Base-by-base conservation (phyloP, 2,329 filamentous ascomycete species). In the Penicillium thymicola region DNA sequence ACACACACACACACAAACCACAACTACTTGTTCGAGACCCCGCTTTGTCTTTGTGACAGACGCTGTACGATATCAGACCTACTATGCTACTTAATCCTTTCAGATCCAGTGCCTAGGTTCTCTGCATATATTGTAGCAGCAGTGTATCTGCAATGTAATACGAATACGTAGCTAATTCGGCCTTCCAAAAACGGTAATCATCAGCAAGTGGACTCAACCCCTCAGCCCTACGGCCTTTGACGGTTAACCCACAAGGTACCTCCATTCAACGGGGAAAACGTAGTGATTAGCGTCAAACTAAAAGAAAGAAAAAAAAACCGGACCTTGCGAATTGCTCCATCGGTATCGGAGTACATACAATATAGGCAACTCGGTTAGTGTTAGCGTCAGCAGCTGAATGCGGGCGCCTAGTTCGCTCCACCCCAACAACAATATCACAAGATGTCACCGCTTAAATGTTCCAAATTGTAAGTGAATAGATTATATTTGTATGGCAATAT, bases 321-420 rank as follows among this genome's bases (percentile, higher is more conserved):
- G 52, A 50, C 43, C 21, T 48, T 11, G 8, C 9, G 10, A 27
- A 34, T 45, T 8, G 1, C 30, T 13, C n/a, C n/a, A 38, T 18
- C 10, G 28, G 37, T 40, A 21, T 11, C 25, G 25, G 25, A 25
- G 36, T 18, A 10, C 36, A 7, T 25, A 4, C 21, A 11, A 27
- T 9, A 11, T 4, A 10, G 41, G n/a, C 28, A 32, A 32, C 28
- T 18, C 36, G 25, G 25, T 41, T 37, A 16, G 16, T 25, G 4
- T 37, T 54, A 58, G 51, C 62, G 60, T 65, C 63, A 65, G 61
- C 62, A 64, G 62, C 63, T 65, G 60, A 65, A 65, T 51, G 37
- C 41, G 54, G 63, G 51, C 59, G 62, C 64, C 62, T 64, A 60
- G 54, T 40, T 34, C 25, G 16, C 37, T 55, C 52, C 51, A 21